A percentile compares a stretch with the other conserved stretches of the same genome.
Conservation (phyloP, 2,329 filamentous ascomycete genomes). For the Exophiala mesophila region DNA sequence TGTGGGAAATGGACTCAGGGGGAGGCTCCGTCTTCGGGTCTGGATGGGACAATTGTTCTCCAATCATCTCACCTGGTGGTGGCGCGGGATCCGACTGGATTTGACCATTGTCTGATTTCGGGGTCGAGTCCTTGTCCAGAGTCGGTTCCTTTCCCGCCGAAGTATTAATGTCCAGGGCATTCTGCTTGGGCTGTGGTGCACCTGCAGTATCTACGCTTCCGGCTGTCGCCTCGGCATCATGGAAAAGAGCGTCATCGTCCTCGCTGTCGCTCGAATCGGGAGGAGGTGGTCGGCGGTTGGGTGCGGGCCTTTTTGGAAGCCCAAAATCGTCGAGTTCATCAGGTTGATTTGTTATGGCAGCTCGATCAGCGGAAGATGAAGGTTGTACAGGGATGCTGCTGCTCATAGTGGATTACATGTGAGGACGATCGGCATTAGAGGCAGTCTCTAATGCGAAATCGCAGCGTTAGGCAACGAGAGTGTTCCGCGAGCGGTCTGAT, state of each 20-base stretch:
- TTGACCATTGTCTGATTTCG: no score
- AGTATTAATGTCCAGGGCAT: not conserved
- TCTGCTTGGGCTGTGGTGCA: not conserved
- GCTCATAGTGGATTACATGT: constrained; percentile 21
- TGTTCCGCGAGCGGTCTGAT: no score
- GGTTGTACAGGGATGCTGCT: constrained; percentile 9
- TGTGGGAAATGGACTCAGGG: not conserved
- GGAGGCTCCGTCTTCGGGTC: not conserved
- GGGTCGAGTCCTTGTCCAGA: no score
- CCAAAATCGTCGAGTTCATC: constrained; percentile 66
- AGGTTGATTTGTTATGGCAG: not conserved
- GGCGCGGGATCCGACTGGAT: not conserved
- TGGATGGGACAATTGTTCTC: not conserved
- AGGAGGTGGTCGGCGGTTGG: not conserved
- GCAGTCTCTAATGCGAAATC: constrained; percentile 16
- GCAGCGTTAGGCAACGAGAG: no score
- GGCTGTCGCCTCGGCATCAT: constrained; percentile 32
- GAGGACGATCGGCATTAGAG: constrained; percentile 15
- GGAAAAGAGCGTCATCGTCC: constrained; percentile 36
- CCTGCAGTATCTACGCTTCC: constrained; percentile 9
- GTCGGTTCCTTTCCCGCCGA: not conserved
- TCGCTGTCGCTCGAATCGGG: constrained; percentile 32
- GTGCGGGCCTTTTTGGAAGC: constrained; percentile 51
- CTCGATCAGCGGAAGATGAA: not conserved
- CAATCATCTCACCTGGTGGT: not conserved